Base-by-base conservation (phyloP, 2,329 filamentous ascomycete genomes). In the Hypoxylon sp. region DNA sequence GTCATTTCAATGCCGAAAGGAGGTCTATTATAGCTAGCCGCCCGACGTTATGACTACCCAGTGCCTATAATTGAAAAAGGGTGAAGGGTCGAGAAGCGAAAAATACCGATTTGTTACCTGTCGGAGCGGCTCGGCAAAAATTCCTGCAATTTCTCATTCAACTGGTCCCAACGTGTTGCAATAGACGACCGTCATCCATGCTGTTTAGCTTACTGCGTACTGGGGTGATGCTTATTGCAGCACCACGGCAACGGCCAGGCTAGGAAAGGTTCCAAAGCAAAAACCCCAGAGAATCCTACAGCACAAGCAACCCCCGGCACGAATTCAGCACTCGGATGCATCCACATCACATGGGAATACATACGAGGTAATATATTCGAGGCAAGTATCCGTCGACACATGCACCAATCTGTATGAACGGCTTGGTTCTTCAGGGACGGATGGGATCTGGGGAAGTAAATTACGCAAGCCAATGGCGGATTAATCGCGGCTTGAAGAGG, bases 221-320 rank as follows among this genome's bases (percentile, higher is more conserved):
- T 60, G 50, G 69, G 69, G 66, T 65, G n/a, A 42, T 67, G 66
- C 69, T 71, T 65, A 69, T 67, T 51, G 56, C 51, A 44, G 55
- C 60, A 69, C 63, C 63, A 56, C 44, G 56, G 68, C 68, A 71
- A 71, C 68, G 39, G 15, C 37, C 37, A 63, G 47, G 58, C 58
- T 48, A 39, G 21, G 11, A 37, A 27, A 57, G 62, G 50, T 35
- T 53, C 48, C 52, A 60, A 64, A 68, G 44, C 29, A 66, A 58
- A 60, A 47, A 32, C 35, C 53, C 63, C 56, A 58, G 52, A 52
- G 35, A 62, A 71, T 69, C 69, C 62, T 67, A 55, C 62, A 31
- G 52, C 53, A 50, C 66, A 51, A 51, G 48, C 29, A 52, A 32
- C 29, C 52, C 52, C 63, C 19, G 29, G 47, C 31, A 44, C 27